A percentile compares a stretch with the other conserved stretches of the same genome.
Conservation (phyloP, 2,329 filamentous ascomycete genomes). For the Fusarium goolgardi region DNA sequence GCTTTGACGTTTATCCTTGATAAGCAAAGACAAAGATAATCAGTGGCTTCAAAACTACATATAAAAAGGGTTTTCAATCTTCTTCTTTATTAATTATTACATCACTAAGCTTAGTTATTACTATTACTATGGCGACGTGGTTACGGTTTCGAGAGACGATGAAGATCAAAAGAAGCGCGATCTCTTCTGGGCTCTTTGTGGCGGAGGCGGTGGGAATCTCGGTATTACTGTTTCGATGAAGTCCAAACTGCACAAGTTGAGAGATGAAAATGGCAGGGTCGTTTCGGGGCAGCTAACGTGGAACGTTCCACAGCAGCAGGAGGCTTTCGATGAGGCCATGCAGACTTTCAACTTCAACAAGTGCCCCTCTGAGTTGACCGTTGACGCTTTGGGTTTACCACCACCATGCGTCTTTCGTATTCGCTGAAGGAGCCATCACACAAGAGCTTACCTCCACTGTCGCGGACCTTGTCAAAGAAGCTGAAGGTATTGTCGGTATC, state of each 20-base stretch:
- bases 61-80: neutral
- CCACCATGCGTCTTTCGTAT: slow-evolving; percentile 17
- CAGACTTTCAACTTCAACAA: neutral
- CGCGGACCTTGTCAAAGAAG: neutral
- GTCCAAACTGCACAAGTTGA: slow-evolving; percentile 1
- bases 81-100: fast-evolving
- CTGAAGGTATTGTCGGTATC: neutral
- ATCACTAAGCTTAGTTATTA: neutral
- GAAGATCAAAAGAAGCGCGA: slow-evolving; percentile 1
- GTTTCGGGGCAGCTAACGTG: slow-evolving; percentile 3
- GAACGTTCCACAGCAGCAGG: slow-evolving; percentile 7
- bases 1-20: neutral
- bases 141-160: neutral
- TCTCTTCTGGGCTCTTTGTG: slow-evolving; percentile 19
- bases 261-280: neutral
- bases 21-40: no score
- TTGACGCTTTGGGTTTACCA: slow-evolving; percentile 1
- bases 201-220: slow-evolving; percentile 11
- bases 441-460: neutral
- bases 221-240: slow-evolving; percentile 6
- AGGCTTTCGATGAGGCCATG: slow-evolving; percentile 2
- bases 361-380: slow-evolving; percentile 3
- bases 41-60: neutral
- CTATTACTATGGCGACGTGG: fast-evolving
- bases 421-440: slow-evolving; percentile 11